phyloP scores from a whole-genome alignment of 805 yeast genomes.

The Ogataea polymorpha region DNA sequence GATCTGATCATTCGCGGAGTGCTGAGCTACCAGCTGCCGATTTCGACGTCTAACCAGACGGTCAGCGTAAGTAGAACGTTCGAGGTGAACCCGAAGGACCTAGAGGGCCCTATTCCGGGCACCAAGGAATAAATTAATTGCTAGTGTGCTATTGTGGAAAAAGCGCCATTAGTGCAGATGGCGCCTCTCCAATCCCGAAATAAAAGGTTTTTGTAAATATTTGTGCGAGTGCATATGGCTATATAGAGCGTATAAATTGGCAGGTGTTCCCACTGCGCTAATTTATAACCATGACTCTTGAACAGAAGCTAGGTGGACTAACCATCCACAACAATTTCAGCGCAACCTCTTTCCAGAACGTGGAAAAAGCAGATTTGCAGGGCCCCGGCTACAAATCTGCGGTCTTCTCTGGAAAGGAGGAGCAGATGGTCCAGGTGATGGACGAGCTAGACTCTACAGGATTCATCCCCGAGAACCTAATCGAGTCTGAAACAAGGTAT shows the following conservation, averaged over 20 bases:
- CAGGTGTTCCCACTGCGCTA: background rate
- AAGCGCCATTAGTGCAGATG: background rate
- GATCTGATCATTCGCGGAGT: slow-evolving; percentile 83
- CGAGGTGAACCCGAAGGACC: slow-evolving; percentile 48
- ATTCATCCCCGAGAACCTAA: slow-evolving; percentile 81
- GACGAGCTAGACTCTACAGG: slow-evolving; percentile 80
- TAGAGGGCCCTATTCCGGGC: slow-evolving; percentile 1
- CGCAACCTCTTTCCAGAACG: slow-evolving; percentile 33
- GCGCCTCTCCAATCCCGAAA: background rate
- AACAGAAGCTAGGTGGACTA: slow-evolving; percentile 17
- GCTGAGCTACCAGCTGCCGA: slow-evolving; percentile 71
- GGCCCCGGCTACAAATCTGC: slow-evolving; percentile 65
- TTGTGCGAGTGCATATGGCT: background rate
- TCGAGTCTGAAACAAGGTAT: slow-evolving; percentile 86
- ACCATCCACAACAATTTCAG: slow-evolving; percentile 37
- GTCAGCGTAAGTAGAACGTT: slow-evolving; percentile 60
- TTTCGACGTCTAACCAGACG: slow-evolving; percentile 50
- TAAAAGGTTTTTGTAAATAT: background rate
- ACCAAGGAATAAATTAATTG: background rate
- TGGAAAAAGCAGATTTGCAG: slow-evolving; percentile 29
- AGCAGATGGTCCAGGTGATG: slow-evolving; percentile 77
- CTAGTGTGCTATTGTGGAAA: background rate
- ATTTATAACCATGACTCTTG: slow-evolving; percentile 8
- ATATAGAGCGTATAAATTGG: slow-evolving; percentile 7
- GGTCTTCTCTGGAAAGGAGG: slow-evolving; percentile 75